phyloP scores from a whole-genome alignment of 208 protist genomes.

The Zelonia costaricensis region DNA sequence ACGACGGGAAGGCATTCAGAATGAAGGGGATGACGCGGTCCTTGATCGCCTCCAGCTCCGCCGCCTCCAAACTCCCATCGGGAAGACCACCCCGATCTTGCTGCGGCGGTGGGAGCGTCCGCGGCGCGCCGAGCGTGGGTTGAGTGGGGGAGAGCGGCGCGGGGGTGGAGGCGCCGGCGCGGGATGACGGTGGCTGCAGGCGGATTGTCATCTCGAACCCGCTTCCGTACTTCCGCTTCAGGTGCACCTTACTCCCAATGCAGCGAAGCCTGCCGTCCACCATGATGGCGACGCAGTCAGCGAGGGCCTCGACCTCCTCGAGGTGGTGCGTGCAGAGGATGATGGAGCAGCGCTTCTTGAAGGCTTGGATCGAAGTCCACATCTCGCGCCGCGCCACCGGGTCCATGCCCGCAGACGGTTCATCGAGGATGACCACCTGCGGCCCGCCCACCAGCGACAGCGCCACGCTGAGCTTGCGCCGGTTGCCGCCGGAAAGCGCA shows the following conservation, averaged over 20 bases:
- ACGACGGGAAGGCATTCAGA: constrained; percentile 18
- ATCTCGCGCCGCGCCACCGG: constrained; percentile 48
- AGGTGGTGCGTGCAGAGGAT: constrained; percentile 92
- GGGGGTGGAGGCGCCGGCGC: background rate
- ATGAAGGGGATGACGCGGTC: constrained; percentile 30
- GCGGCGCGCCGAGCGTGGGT: background rate
- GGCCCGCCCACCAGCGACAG: constrained; percentile 66
- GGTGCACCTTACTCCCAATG: constrained; percentile 77
- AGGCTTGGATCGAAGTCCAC: constrained; percentile 65
- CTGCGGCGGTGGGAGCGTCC: background rate
- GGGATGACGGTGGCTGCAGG: constrained; percentile 9
- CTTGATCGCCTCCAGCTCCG: background rate
- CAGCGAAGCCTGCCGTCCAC: constrained; percentile 77
- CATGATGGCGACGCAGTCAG: constrained; percentile 90
- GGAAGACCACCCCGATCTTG: too few relatives aligned
- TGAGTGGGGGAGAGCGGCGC: background rate
- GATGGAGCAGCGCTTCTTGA: constrained; percentile 48
- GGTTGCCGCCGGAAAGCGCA: constrained; percentile 59
- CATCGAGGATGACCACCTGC: constrained; percentile 59
- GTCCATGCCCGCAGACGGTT: constrained; percentile 78
- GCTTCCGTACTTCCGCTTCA: constrained; percentile 80
- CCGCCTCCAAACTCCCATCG: too few relatives aligned
- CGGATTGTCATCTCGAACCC: constrained; percentile 54
- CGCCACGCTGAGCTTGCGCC: constrained; percentile 64
- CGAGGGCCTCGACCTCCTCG: constrained; percentile 90